A percentile compares a stretch with the other conserved stretches of the same genome.
Evolutionary conservation across 2,329 filamentous ascomycete species (phyloP).

Genomic region (Macrophomina pseudophaseolina): DNA sequence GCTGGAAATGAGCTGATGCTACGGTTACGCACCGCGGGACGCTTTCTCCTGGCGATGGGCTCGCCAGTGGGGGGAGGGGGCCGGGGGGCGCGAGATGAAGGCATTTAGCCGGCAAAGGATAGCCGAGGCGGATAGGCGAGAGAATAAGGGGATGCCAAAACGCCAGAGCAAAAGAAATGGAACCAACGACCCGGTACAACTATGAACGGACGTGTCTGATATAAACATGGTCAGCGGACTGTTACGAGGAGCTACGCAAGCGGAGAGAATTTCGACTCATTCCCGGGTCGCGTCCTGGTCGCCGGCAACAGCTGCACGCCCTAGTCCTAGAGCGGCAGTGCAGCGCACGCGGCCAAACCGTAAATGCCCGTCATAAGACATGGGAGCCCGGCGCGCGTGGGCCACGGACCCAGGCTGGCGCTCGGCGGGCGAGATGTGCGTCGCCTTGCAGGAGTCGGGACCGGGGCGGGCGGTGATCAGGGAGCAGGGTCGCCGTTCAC

Average conservation of each 20-base stretch:
- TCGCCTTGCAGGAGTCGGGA: slow-evolving; percentile 15
- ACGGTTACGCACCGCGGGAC: slow-evolving; percentile 19
- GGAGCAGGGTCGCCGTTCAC: slow-evolving; percentile 17
- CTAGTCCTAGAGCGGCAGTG: slow-evolving; percentile 18
- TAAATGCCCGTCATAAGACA: slow-evolving; percentile 10
- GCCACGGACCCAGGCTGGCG: slow-evolving; percentile 14
- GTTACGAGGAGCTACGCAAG: slow-evolving; percentile 25
- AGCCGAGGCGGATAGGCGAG: slow-evolving; percentile 18
- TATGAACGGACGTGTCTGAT: slow-evolving; percentile 25
- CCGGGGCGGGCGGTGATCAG: slow-evolving; percentile 18
- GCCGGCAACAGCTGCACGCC: slow-evolving; percentile 20
- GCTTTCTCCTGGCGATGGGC: slow-evolving; percentile 6
- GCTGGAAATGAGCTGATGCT: slow-evolving; percentile 24
- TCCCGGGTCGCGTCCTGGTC: slow-evolving; percentile 26
- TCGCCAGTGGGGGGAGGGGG: background rate
- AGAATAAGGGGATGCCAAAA: slow-evolving; percentile 15
- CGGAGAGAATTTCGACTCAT: slow-evolving; percentile 26
- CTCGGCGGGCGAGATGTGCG: slow-evolving; percentile 19
- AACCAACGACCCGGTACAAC: slow-evolving; percentile 21
- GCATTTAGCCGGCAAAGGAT: slow-evolving; percentile 20
- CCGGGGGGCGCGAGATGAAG: background rate
- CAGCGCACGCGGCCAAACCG: slow-evolving; percentile 13
- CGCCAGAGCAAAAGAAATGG: slow-evolving; percentile 25
- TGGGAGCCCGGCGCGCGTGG: slow-evolving; percentile 19
- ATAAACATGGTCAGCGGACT: slow-evolving; percentile 21